These are phyloP conservation scores for Lactifluus echinatus DNA, from an alignment of 768 basidiomycete species.

Conservation along the genomic window DNA sequence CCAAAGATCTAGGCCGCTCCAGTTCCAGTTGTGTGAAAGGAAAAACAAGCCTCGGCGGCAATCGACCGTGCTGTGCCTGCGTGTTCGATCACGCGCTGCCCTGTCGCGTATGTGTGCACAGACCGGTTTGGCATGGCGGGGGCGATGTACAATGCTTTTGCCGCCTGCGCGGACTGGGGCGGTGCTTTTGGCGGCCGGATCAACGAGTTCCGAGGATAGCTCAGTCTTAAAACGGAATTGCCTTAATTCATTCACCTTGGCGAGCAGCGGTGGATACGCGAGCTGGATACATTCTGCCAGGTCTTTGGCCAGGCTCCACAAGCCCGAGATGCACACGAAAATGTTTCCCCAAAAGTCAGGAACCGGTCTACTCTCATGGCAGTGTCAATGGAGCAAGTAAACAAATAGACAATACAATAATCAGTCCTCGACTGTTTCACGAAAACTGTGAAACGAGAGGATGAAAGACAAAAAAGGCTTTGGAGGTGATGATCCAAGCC, in stretches of 20 bases:
- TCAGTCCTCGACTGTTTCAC: background rate
- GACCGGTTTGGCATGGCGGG: background rate
- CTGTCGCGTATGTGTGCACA: background rate
- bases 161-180: background rate
- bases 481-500: too few relatives aligned
- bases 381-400: too few relatives aligned
- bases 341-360: too few relatives aligned
- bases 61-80: background rate
- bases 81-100: background rate
- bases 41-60: background rate
- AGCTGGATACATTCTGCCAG: too few relatives aligned
- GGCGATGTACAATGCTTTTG: background rate
- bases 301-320: too few relatives aligned
- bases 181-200: background rate
- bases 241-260: background rate
- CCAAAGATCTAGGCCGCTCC: background rate
- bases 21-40: background rate
- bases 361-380: too few relatives aligned
- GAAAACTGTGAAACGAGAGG: background rate
- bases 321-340: too few relatives aligned
- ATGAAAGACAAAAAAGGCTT: background rate
- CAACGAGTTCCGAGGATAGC: background rate
- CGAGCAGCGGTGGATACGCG: background rate
- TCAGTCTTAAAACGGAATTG: background rate
- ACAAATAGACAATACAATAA: background rate